Evolutionary conservation across 805 yeast genomes (phyloP).

Genomic region (Wickerhamiella azyma): DNA sequence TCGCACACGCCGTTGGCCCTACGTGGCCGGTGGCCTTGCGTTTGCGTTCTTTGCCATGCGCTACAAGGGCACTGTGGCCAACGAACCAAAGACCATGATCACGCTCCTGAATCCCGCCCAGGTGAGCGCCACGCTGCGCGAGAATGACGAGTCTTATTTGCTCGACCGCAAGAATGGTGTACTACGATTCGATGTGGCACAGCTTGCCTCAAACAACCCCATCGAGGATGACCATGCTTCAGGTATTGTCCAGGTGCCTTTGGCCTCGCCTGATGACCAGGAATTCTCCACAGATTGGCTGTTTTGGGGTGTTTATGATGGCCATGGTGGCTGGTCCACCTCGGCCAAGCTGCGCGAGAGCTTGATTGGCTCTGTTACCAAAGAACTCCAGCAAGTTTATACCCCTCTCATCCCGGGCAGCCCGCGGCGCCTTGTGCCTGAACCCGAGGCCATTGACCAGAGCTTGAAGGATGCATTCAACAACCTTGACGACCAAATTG

Average conservation of each 20-base stretch:
- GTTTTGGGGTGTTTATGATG: conserved; percentile 93
- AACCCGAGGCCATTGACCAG: conserved; percentile 52
- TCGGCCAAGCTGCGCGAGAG: conserved; percentile 72
- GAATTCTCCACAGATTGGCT: conserved; percentile 57
- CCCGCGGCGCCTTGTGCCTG: conserved; percentile 41
- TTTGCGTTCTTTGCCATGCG: conserved; percentile 6
- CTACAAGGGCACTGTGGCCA: conserved; percentile 4
- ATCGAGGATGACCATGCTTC: conserved; percentile 91
- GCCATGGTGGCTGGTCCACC: conserved; percentile 95
- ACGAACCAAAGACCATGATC: conserved; percentile 8
- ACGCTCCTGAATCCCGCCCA: conserved; percentile 34
- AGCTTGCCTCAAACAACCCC: conserved; percentile 81
- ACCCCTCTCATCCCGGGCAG: conserved; percentile 38
- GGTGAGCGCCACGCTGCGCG: conserved; percentile 53
- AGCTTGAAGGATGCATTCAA: conserved; percentile 74
- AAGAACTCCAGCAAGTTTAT: conserved; percentile 48
- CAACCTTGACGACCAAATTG: conserved; percentile 75
- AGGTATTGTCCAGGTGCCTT: conserved; percentile 50
- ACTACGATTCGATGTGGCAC: conserved; percentile 74
- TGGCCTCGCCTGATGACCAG: conserved; percentile 29
- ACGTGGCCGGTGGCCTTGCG: conserved; percentile 9
- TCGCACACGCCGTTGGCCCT: conserved; percentile 9
- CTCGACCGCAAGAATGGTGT: conserved; percentile 84
- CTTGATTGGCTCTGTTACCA: conserved; percentile 61
- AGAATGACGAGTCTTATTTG: conserved; percentile 61